phyloP scores from a whole-genome alignment of 495 filamentous ascomycete species.

The Trichoderma virens region DNA sequence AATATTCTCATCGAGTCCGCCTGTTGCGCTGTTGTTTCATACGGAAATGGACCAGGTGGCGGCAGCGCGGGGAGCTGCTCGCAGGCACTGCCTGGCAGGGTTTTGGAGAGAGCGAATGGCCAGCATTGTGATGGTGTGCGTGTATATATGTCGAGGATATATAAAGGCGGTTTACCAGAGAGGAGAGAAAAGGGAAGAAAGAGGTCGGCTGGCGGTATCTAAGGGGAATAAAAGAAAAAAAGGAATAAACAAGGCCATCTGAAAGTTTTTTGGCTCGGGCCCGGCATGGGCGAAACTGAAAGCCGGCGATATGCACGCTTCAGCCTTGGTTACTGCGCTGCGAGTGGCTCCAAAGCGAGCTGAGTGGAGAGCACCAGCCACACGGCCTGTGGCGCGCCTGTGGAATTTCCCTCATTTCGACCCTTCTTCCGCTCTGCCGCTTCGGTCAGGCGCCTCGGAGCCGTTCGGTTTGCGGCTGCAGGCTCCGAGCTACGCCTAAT shows the following conservation, averaged over 20 bases:
- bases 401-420: neutral
- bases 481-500: neutral
- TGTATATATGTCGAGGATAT: neutral
- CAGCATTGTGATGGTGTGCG: slow-evolving; percentile 33
- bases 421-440: neutral
- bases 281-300: neutral
- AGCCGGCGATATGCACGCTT: slow-evolving; percentile 8
- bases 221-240: neutral
- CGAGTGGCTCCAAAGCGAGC: slow-evolving; percentile 1
- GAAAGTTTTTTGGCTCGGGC: slow-evolving; percentile 3
- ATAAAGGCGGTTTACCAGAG: neutral
- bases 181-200: neutral
- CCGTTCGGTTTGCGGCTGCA: slow-evolving; percentile 1
- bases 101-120: slow-evolving; percentile 43
- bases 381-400: neutral
- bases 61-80: slow-evolving; percentile 37
- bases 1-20: neutral
- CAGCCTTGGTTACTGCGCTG: slow-evolving; percentile 8
- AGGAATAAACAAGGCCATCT: neutral
- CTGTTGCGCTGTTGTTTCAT: slow-evolving; percentile 38
- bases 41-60: slow-evolving; percentile 32
- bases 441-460: neutral
- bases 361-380: slow-evolving; percentile 1
- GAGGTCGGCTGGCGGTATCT: neutral
- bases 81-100: slow-evolving; percentile 43